These are phyloP conservation scores for Ascocoryne sarcoides DNA, from an alignment of 2,329 filamentous ascomycete species.

Conservation along the genomic window DNA sequence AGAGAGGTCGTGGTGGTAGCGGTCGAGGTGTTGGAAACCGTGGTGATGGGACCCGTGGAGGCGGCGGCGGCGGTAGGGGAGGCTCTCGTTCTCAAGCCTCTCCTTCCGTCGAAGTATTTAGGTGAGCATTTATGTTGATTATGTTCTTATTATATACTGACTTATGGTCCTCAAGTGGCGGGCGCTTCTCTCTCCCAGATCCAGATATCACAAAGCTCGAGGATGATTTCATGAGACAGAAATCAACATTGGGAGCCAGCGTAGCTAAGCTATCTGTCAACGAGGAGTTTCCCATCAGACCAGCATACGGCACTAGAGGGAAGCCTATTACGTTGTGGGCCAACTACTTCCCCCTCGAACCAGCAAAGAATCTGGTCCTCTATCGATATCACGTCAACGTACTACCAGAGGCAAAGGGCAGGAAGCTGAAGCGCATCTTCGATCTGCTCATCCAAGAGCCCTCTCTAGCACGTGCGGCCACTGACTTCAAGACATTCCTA, in stretches of 20 bases:
- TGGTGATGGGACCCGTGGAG: background rate
- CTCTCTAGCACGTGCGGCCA: conserved; percentile 2
- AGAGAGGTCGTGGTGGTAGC: background rate
- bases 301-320: conserved; percentile 12
- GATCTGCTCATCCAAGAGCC: conserved; percentile 11
- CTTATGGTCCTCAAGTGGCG: background rate
- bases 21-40: background rate
- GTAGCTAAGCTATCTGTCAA: conserved; percentile 3
- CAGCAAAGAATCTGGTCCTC: conserved; percentile 7
- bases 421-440: conserved; percentile 11
- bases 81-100: background rate
- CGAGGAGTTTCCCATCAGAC: conserved; percentile 7
- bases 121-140: background rate
- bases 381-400: conserved; percentile 13
- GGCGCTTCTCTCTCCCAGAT: background rate
- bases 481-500: conserved; percentile 5
- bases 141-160: background rate
- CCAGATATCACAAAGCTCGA: background rate
- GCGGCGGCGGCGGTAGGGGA: conserved; percentile 1
- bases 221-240: background rate
- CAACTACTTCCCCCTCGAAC: conserved; percentile 12
- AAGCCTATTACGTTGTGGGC: conserved; percentile 11
- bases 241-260: too few species aligned
- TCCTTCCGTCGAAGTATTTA: background rate
- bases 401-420: conserved; percentile 6